Conservation (phyloP, 2,329 filamentous ascomycete species). For the Pyrenophora seminiperda region DNA sequence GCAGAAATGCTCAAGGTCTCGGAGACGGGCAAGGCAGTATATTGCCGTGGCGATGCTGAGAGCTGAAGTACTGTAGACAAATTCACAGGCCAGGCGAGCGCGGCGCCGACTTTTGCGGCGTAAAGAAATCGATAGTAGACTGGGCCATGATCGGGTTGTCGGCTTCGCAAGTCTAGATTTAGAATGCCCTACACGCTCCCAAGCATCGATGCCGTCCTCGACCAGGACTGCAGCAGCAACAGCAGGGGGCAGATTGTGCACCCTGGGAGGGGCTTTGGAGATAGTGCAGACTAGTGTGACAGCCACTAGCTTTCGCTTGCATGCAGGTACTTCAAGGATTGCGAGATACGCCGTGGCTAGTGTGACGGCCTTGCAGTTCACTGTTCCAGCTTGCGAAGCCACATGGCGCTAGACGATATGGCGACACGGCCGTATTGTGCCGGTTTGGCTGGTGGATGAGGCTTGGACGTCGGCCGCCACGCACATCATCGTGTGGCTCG, state of each 20-base stretch:
- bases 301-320: slow-evolving; percentile 1
- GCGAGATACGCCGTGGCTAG: slow-evolving; percentile 13
- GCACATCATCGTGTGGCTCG: slow-evolving; percentile 1
- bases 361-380: slow-evolving; percentile 14
- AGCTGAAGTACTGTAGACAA: slow-evolving; percentile 13
- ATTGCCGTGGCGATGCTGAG: slow-evolving; percentile 15
- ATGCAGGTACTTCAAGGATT: slow-evolving; percentile 13
- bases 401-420: slow-evolving; percentile 2
- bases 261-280: not conserved
- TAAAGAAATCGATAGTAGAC: slow-evolving; percentile 15
- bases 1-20: not conserved
- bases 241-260: slow-evolving; percentile 9
- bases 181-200: slow-evolving; percentile 8
- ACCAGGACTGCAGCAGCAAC: slow-evolving; percentile 8
- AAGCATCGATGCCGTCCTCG: slow-evolving; percentile 2
- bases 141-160: slow-evolving; percentile 6
- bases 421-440: slow-evolving; percentile 1
- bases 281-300: slow-evolving; percentile 4
- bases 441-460: not conserved
- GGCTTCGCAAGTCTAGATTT: slow-evolving; percentile 12
- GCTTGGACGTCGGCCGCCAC: slow-evolving; percentile 7
- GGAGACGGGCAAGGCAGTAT: slow-evolving; percentile 11
- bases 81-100: slow-evolving; percentile 6
- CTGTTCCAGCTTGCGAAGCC: slow-evolving; percentile 1
- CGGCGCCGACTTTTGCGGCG: slow-evolving; percentile 12